Evolutionary conservation across 306 rosid genomes (phyloP).

Genomic region (Senna siamea): DNA sequence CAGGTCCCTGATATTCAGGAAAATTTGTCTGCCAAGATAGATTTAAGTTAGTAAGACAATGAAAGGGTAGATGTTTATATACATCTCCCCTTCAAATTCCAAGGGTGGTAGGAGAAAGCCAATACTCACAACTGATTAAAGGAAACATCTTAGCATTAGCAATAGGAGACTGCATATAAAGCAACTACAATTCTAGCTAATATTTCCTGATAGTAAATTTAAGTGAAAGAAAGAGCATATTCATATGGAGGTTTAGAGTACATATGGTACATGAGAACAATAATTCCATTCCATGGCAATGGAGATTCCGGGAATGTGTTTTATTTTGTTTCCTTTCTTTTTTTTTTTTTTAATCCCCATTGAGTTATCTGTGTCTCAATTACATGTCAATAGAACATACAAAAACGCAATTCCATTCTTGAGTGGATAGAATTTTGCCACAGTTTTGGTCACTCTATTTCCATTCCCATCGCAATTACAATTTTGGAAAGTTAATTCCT

Average conservation of each 20-base stretch:
- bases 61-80: conserved; percentile 12
- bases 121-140: conserved; percentile 26
- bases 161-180: conserved; percentile 13
- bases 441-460: neutral
- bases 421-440: neutral
- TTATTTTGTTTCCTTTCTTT: neutral
- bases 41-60: conserved; percentile 35
- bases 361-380: neutral
- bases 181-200: conserved; percentile 5
- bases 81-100: conserved; percentile 14
- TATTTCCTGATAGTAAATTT: conserved; percentile 1
- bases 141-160: conserved; percentile 13
- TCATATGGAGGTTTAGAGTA: neutral
- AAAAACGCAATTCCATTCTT: neutral
- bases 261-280: neutral
- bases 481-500: neutral
- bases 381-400: neutral
- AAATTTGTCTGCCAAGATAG: conserved; percentile 80
- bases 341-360: neutral
- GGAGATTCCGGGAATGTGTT: neutral
- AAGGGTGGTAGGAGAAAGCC: neutral
- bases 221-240: conserved; percentile 21
- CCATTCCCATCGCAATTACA: neutral
- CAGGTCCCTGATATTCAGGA: conserved; percentile 92
- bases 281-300: neutral